Evolutionary conservation across 345 rosid genomes (phyloP), one percentile per base, ranked within the genome.

Genomic region (Eucalyptus regnans): DNA sequence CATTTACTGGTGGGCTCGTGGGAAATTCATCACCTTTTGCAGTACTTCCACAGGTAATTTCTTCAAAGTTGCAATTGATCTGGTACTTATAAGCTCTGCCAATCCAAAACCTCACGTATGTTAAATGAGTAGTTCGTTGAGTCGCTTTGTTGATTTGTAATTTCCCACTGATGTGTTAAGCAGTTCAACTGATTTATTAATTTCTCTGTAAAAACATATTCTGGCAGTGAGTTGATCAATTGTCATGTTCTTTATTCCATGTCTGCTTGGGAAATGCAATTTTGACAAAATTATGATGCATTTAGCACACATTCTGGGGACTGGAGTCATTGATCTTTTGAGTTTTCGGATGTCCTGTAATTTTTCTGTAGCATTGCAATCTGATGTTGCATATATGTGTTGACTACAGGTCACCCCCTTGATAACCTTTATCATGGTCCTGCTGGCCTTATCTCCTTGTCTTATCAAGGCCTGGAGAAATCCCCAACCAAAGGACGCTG

Each of bases 1-100:
- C 99, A 41, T 95, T 97, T 93, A 98, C 98, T 7, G 96, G 98
- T 23, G 99, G 99, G 31, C 92, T 97, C 50, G 99, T 98, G 18
- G 98, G 98, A 16, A 95, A 95, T 93, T 92, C 95, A 12, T 95
- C 98, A 0, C 95, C 98, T 25, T 98, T 98, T 93, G 94, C 93
- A 2, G 90, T 97, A 89, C 93, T 98, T 71, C 98, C 99, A 89
- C 93, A 89, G 98, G 99, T 96, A 92, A 87, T 17, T 62, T 44
- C 86, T 13, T 46, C 10, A 18, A 25, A 10, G 27, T 71, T 6
- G 44, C 50, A 25, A 41, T 27, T 48, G 41, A 9, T 49, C 48
- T 50, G 50, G 16, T 8, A 31, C n/a, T 31, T 20, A 23, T 15
- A 41, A 41, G 62, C 46, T 86, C 23, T 86, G 17, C 46, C 66